These are phyloP conservation scores for Penicillium bialowiezense DNA, from an alignment of 495 filamentous ascomycete genomes.

Conservation along the genomic window DNA sequence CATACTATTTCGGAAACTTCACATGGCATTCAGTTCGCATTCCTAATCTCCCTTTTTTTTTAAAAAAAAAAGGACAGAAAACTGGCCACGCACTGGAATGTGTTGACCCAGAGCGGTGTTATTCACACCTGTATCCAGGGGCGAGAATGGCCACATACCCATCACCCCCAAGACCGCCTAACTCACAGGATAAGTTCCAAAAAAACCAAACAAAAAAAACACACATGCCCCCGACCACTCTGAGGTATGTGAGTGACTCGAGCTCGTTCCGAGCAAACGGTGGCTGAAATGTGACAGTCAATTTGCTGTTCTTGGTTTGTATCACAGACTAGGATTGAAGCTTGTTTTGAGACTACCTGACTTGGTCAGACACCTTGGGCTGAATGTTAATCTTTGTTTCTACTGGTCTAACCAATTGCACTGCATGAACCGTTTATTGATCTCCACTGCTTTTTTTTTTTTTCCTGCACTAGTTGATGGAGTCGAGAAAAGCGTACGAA, in stretches of 20 bases:
- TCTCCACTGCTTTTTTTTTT: neutral
- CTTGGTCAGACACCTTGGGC: neutral
- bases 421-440: neutral
- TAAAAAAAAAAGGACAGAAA: too few relatives aligned
- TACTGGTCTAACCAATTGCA: neutral
- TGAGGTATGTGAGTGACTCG: neutral
- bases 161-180: slow-evolving; percentile 1
- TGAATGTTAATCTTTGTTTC: neutral
- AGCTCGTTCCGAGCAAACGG: neutral
- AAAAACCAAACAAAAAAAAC: neutral
- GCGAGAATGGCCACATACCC: slow-evolving; percentile 7
- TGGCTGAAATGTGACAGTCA: neutral
- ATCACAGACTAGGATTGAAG: slow-evolving; percentile 1
- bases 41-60: slow-evolving; percentile 1
- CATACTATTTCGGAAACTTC: neutral
- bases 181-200: too few relatives aligned
- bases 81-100: slow-evolving; percentile 9
- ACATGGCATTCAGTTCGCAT: slow-evolving; percentile 9
- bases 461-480: neutral
- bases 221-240: neutral
- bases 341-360: slow-evolving; percentile 6
- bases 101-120: neutral
- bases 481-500: neutral
- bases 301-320: neutral
- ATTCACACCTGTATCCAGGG: neutral